phyloP scores from a whole-genome alignment of 2,329 filamentous ascomycete species.

The Ceratocystis diversiconidia region DNA sequence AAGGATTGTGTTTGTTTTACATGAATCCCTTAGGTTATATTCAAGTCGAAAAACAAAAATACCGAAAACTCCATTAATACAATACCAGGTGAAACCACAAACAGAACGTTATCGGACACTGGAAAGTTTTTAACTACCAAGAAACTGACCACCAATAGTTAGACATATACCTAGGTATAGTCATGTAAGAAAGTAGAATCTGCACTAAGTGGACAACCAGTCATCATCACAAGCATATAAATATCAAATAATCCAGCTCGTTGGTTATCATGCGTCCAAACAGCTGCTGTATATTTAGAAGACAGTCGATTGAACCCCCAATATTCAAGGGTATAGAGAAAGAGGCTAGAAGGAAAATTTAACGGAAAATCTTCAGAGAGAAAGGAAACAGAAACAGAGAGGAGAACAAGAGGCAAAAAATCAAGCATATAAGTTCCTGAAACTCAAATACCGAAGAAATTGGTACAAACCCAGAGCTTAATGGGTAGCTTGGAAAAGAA shows the following conservation, averaged over 20 bases:
- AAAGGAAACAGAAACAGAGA: neutral
- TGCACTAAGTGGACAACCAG: too few species aligned
- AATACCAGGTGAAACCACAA: neutral
- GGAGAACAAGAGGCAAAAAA: neutral
- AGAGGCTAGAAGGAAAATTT: too few species aligned
- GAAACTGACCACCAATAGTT: neutral
- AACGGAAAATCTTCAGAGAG: neutral
- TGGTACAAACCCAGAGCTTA: neutral
- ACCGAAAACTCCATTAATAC: neutral
- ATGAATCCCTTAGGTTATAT: neutral
- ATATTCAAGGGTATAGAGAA: too few species aligned
- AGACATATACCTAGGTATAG: neutral
- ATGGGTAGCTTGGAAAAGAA: neutral
- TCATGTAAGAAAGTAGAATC: neutral
- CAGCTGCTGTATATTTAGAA: too few species aligned
- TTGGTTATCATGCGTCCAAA: too few species aligned
- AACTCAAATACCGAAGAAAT: conserved; percentile 5
- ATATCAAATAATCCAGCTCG: too few species aligned
- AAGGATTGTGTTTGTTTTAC: neutral
- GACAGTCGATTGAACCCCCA: too few species aligned
- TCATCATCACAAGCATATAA: too few species aligned
- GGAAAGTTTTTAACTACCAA: neutral
- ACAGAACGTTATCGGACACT: neutral
- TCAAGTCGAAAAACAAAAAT: neutral
- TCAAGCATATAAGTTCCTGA: neutral